A percentile compares a stretch with the other conserved stretches of the same genome.
These are phyloP conservation scores for Xerocomus minutiporus DNA, from an alignment of 1,284 basidiomycete species.

Conservation along the genomic window DNA sequence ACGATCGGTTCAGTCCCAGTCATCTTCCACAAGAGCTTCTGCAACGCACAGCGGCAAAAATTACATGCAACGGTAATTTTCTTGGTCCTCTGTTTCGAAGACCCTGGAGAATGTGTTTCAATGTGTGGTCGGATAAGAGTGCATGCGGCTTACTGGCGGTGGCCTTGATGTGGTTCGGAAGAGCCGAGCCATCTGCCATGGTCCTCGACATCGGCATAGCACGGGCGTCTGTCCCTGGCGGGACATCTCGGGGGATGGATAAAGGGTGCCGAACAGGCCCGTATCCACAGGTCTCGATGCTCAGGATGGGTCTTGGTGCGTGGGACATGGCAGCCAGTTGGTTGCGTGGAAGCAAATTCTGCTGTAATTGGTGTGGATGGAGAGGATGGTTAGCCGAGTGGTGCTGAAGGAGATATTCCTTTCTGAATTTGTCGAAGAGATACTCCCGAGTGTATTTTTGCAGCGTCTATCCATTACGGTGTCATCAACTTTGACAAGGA, in stretches of 20 bases:
- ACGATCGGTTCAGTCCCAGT: constrained; percentile 22
- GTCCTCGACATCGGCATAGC: constrained; percentile 37
- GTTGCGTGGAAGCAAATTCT: constrained; percentile 32
- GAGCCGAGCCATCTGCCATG: constrained; percentile 33
- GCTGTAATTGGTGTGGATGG: constrained; percentile 39
- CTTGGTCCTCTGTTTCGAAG: constrained; percentile 59
- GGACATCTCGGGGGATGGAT: constrained; percentile 44
- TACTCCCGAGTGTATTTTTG: constrained; percentile 80
- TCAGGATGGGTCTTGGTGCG: constrained; percentile 58
- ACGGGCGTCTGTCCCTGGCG: constrained; percentile 41
- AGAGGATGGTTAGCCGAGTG: constrained; percentile 44
- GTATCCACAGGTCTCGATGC: constrained; percentile 61
- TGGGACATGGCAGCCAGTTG: constrained; percentile 46
- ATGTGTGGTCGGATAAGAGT: constrained; percentile 5
- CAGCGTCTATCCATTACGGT: constrained; percentile 50
- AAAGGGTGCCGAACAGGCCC: constrained; percentile 43
- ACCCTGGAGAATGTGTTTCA: constrained; percentile 23
- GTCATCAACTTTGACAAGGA: constrained; percentile 19
- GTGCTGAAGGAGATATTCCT: constrained; percentile 52
- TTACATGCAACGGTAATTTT: constrained; percentile 83
- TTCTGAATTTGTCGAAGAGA: constrained; percentile 71
- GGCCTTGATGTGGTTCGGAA: constrained; percentile 27
- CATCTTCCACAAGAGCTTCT: constrained; percentile 11
- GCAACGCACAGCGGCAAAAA: constrained; percentile 73
- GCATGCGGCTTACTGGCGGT: constrained; percentile 28